These are phyloP conservation scores for Corchorus capsularis DNA, from an alignment of 345 rosid species.

Conservation along the genomic window DNA sequence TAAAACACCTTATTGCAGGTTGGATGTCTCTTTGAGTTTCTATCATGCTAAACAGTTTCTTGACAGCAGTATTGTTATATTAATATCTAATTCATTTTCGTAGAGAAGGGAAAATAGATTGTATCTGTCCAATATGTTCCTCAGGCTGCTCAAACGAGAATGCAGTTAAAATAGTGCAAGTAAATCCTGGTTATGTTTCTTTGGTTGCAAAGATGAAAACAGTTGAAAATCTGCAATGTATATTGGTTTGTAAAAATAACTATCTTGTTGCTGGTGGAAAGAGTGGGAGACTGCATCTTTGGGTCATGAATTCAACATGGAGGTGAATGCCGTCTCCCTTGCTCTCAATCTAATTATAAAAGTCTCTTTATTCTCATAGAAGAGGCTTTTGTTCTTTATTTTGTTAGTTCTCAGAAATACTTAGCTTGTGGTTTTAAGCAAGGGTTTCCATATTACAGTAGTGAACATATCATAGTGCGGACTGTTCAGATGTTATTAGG, in stretches of 20 bases:
- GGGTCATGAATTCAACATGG: slow-evolving; percentile 84
- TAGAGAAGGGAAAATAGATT: slow-evolving; percentile 70
- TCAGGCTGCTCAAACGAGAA: slow-evolving; percentile 50
- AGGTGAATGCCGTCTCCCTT: slow-evolving; percentile 48
- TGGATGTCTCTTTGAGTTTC: slow-evolving; percentile 22
- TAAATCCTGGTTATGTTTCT: slow-evolving; percentile 70
- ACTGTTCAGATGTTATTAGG: slow-evolving; percentile 5
- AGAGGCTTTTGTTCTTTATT: neutral
- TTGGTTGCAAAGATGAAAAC: slow-evolving; percentile 60
- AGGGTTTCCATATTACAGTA: slow-evolving; percentile 13
- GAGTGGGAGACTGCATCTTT: slow-evolving; percentile 69
- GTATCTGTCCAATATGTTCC: slow-evolving; percentile 75
- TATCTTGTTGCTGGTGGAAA: slow-evolving; percentile 65
- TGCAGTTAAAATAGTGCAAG: slow-evolving; percentile 63
- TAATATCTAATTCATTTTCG: slow-evolving; percentile 21
- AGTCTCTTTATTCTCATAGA: slow-evolving; percentile 13
- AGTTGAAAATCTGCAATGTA: slow-evolving; percentile 49
- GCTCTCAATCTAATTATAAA: neutral
- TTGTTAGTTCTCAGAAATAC: neutral
- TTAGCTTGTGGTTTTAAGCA: slow-evolving; percentile 6
- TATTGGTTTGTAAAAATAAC: slow-evolving; percentile 66
- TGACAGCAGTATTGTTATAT: slow-evolving; percentile 2
- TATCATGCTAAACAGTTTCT: slow-evolving; percentile 7
- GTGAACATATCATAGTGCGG: neutral
- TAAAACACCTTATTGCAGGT: slow-evolving; percentile 90